These are phyloP conservation scores for Coprinopsis strossmayeri DNA, from an alignment of 768 basidiomycete genomes.

Conservation along the genomic window DNA sequence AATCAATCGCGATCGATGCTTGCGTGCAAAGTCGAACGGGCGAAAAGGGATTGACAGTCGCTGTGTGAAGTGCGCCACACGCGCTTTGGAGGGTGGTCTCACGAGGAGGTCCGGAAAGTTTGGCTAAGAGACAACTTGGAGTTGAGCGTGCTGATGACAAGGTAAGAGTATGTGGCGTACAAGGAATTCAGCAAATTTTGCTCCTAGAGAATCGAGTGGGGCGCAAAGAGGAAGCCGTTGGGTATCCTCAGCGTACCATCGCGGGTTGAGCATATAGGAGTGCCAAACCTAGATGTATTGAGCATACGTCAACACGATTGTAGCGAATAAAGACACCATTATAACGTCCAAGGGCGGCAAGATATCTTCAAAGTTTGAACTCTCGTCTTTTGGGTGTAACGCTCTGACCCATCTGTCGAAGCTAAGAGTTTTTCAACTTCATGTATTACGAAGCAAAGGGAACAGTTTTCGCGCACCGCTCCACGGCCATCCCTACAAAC, in stretches of 20 bases:
- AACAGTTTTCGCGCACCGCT: constrained; percentile 26
- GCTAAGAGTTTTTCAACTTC: too few relatives aligned
- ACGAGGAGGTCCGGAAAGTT: neutral
- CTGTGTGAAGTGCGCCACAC: neutral
- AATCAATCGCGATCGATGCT: neutral
- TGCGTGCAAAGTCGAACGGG: neutral
- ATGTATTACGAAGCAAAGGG: too few relatives aligned
- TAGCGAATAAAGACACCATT: constrained; percentile 20
- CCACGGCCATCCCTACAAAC: constrained; percentile 31
- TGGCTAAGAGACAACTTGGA: neutral
- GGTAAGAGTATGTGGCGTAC: neutral
- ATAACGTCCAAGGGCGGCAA: constrained; percentile 31
- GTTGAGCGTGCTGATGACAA: too few relatives aligned
- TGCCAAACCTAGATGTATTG: constrained; percentile 27
- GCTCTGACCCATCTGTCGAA: constrained; percentile 23
- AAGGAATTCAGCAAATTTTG: neutral
- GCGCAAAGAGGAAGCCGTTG: neutral
- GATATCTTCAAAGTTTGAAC: constrained; percentile 11
- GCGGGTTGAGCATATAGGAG: constrained; percentile 29
- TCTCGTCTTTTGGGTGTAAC: constrained; percentile 11
- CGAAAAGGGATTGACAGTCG: neutral
- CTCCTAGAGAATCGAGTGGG: neutral
- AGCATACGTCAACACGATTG: neutral
- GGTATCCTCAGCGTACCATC: constrained; percentile 22
- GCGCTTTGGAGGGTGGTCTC: neutral